Evolutionary conservation across 805 yeast species (phyloP).

Genomic region (Jamesozyma lodderae): DNA sequence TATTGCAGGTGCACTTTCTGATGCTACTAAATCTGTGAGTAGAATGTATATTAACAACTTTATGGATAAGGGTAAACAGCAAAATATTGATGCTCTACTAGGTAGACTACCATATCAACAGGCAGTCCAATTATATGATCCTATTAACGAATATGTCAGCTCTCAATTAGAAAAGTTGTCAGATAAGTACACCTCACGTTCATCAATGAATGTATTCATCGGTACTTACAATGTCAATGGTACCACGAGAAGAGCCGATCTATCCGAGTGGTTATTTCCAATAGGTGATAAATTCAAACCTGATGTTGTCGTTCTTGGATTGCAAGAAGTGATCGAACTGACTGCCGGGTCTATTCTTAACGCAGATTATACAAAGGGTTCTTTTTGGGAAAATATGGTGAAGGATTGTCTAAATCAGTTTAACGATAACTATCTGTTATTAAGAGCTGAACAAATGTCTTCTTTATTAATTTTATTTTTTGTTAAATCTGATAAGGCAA

Average conservation of each 20-base stretch:
- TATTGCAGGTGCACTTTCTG: conserved; percentile 92
- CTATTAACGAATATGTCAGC: conserved; percentile 76
- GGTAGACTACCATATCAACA: conserved; percentile 70
- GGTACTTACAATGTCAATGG: conserved; percentile 92
- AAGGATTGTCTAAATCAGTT: conserved; percentile 50
- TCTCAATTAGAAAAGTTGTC: conserved; percentile 41
- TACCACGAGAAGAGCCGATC: conserved; percentile 44
- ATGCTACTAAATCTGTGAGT: conserved; percentile 91
- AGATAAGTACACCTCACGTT: conserved; percentile 48
- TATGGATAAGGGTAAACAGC: conserved; percentile 83
- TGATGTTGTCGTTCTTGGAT: conserved; percentile 79
- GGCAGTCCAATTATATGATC: conserved; percentile 75
- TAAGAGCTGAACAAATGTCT: conserved; percentile 69
- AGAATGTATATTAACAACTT: conserved; percentile 93
- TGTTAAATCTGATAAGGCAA: conserved; percentile 41
- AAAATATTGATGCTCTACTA: conserved; percentile 75
- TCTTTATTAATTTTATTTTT: conserved; percentile 58
- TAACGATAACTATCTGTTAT: conserved; percentile 47
- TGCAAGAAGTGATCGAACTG: conserved; percentile 89
- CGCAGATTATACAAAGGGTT: conserved; percentile 71
- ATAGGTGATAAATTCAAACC: conserved; percentile 48
- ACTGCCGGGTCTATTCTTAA: conserved; percentile 85
- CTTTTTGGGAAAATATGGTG: conserved; percentile 70
- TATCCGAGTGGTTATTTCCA: conserved; percentile 77
- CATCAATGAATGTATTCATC: conserved; percentile 54